Percentiles rank a stretch among this genome's conserved stretches.
phyloP scores from a whole-genome alignment of 2,329 filamentous ascomycete species.

The Akanthomyces lecanii region DNA sequence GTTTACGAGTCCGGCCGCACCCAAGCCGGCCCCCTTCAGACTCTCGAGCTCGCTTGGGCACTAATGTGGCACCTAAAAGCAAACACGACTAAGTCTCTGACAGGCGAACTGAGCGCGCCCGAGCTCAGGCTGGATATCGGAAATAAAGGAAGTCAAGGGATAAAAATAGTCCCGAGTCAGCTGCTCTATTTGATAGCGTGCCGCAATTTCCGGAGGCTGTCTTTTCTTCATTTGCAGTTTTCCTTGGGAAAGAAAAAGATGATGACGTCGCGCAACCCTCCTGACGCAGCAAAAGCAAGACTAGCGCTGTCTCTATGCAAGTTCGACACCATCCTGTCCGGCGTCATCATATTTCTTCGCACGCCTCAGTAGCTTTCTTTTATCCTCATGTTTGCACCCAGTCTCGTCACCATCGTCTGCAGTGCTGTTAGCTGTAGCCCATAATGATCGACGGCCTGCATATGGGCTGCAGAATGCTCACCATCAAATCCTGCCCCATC shows the following conservation, averaged over 20 bases:
- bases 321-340: background rate
- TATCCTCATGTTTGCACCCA: slow-evolving; percentile 3
- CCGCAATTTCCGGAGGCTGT: no score
- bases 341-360: background rate
- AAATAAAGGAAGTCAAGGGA: background rate
- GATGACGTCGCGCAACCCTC: no score
- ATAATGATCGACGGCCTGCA: background rate
- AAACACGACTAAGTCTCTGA: background rate
- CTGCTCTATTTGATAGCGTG: no score
- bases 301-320: background rate
- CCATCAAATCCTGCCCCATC: slow-evolving; percentile 3
- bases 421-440: background rate
- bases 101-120: background rate
- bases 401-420: background rate
- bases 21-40: background rate
- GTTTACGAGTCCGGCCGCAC: background rate
- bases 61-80: background rate
- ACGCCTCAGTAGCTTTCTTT: background rate
- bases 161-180: background rate
- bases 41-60: background rate
- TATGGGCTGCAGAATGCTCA: background rate
- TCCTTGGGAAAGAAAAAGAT: no score
- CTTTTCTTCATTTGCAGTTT: no score
- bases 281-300: background rate
- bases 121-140: background rate